Evolutionary conservation across 2,329 filamentous ascomycete genomes (phyloP), one percentile per base, ranked within the genome.

Genomic region (Colletotrichum acutatum): DNA sequence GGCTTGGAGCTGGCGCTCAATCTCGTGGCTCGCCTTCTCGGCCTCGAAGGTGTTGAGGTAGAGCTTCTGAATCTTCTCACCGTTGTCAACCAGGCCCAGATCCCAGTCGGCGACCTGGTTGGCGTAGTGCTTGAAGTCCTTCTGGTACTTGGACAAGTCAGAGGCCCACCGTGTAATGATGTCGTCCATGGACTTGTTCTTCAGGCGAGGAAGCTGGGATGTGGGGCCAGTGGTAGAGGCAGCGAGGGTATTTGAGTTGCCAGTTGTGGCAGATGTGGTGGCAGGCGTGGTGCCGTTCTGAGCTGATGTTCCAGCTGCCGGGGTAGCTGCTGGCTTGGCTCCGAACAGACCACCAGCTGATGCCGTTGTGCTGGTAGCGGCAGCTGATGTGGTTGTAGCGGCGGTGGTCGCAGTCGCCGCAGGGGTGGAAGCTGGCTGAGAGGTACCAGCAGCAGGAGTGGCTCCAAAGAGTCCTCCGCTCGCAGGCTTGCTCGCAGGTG

Each of bases 181-280:
- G 81, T 99, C 97, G 79, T 99, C 97, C 94, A 99, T 98, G 0
- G 96, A 98, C 85, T 98, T 98, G 83, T 98, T 98, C 87, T 98
- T 98, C 49, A 99, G 87, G 32, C 97, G 93, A 4, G 96, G 97
- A 78, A 97, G 91, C 70, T 95, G 92, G 19, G 97, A 96, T 3
- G 92, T 86, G 1, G 95, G 95, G 0, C 95, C 95, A 42, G 90
- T 87, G 4, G 94, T 97, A 1, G 95, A 97, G 32, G 92, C 90
- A 22, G 90, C 91, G 61, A 96, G 84, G 32, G 80, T 76, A 58
- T 80, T 86, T 28, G 83, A 76, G 12, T 80, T 78, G 24, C 78
- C 52, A 4, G 78, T 75, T 5, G 74, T 64, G 16, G 71, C 61
- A 8, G 71, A 53, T 52, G 60, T 61, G 24, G 66, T 30, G 19